Base-by-base conservation (phyloP, 2,329 filamentous ascomycete genomes). In the Colletotrichum tanaceti region DNA sequence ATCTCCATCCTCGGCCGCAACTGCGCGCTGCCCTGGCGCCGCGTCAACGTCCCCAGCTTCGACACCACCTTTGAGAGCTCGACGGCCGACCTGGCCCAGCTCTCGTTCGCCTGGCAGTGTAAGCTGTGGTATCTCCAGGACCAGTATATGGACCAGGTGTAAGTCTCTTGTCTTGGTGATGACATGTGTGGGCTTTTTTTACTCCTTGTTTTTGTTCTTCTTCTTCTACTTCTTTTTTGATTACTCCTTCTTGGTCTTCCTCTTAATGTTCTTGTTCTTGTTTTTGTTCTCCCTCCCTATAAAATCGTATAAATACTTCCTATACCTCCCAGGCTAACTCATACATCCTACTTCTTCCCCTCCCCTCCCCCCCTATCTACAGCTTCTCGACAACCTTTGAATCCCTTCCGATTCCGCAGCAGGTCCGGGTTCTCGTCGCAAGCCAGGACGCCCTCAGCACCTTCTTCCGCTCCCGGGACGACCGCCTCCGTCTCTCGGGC, bases 141-240 rank as follows among this genome's bases (percentile, higher is more conserved):
- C 22, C 65, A 69, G 39, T 61, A 70, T n/a, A 71, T 72, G 70
- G 70, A 72, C 6, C 70, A 71, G 35, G 67, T 72, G 70, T 72
- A 66, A 55, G 68, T 63, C 5, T n/a, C n/a, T n/a, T n/a, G n/a
- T n/a, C n/a, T n/a, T n/a, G n/a, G n/a, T n/a, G n/a, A n/a, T n/a
- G n/a, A n/a, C n/a, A n/a, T n/a, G n/a, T n/a, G n/a, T n/a, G n/a
- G n/a, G n/a, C n/a, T n/a, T n/a, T n/a, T n/a, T n/a, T 35, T 6
- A 3, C 6, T n/a, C n/a, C n/a, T n/a, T n/a, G n/a, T n/a, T n/a
- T n/a, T n/a, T n/a, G n/a, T n/a, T n/a, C n/a, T n/a, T n/a, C n/a
- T n/a, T n/a, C n/a, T n/a, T n/a, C n/a, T n/a, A n/a, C n/a, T n/a
- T n/a, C n/a, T n/a, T n/a, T n/a, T n/a, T n/a, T n/a, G n/a, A n/a